Evolutionary conservation across 2,329 filamentous ascomycete genomes (phyloP).

Genomic region (Nigrospora osmanthi): DNA sequence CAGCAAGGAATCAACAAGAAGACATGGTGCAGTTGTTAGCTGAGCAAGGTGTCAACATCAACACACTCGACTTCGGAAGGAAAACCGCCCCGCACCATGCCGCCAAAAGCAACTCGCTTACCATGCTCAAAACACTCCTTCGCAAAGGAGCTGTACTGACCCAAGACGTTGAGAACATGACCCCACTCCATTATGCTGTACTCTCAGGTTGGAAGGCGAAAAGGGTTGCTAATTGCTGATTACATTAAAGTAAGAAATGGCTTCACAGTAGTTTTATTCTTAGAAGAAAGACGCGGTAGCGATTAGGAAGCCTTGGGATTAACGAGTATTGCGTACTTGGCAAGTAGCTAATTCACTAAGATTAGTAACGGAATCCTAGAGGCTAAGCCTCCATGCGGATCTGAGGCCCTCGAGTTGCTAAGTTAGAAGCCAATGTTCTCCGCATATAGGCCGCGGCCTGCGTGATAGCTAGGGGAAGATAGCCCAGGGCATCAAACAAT

Average conservation of each 20-base stretch:
- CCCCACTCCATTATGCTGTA: not conserved
- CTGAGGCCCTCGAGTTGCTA: too few relatives aligned
- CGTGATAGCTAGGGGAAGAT: slow-evolving; percentile 22
- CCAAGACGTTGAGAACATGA: not conserved
- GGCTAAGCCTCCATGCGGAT: too few relatives aligned
- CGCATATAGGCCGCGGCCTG: slow-evolving; percentile 23
- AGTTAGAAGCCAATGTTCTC: slow-evolving; percentile 7
- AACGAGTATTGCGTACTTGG: too few relatives aligned
- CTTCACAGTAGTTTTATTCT: too few relatives aligned
- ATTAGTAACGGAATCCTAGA: too few relatives aligned
- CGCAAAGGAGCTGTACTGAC: not conserved
- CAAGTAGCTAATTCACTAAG: too few relatives aligned
- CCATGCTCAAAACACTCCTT: not conserved
- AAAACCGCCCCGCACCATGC: not conserved
- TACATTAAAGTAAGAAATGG: too few relatives aligned
- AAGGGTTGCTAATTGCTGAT: too few relatives aligned
- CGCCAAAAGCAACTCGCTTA: not conserved
- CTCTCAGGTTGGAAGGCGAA: not conserved
- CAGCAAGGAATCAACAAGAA: not conserved
- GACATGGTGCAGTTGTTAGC: not conserved
- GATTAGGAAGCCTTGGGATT: too few relatives aligned
- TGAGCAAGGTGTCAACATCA: not conserved
- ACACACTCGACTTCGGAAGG: not conserved
- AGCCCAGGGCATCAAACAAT: slow-evolving; percentile 15
- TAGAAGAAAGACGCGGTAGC: too few relatives aligned